Evolutionary conservation across 495 filamentous ascomycete species (phyloP).

Genomic region (Barbatosphaeria neglecta): DNA sequence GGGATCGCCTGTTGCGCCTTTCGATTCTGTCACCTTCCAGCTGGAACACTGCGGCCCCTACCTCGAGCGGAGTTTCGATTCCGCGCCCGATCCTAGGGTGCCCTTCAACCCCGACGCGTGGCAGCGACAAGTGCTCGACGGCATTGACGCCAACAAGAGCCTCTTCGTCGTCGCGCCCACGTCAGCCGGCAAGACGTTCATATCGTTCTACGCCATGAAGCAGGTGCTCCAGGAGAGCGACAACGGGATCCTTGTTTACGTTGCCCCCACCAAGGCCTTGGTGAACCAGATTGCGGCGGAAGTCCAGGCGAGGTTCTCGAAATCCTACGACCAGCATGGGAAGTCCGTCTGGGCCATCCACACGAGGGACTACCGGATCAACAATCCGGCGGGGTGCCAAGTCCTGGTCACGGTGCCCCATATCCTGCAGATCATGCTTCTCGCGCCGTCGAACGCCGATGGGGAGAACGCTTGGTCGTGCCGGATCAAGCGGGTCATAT

Average conservation of each 20-base stretch:
- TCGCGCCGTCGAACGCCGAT: conserved; percentile 54
- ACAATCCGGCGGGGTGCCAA: conserved; percentile 59
- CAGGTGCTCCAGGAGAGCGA: conserved; percentile 54
- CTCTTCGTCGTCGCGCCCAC: conserved; percentile 70
- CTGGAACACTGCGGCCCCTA: conserved; percentile 57
- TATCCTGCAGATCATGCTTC: conserved; percentile 68
- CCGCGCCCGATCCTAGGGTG: conserved; percentile 51
- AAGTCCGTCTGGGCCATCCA: conserved; percentile 71
- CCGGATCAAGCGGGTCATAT: conserved; percentile 61
- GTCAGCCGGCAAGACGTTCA: conserved; percentile 51
- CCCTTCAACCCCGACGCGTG: conserved; percentile 63
- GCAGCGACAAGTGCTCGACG: conserved; percentile 64
- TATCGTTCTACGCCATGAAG: conserved; percentile 69
- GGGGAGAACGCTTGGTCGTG: conserved; percentile 42
- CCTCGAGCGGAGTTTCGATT: conserved; percentile 61
- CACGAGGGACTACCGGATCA: conserved; percentile 60
- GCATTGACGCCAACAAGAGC: conserved; percentile 55
- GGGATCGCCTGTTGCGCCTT: background rate
- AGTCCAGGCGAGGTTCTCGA: conserved; percentile 51
- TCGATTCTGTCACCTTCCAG: conserved; percentile 46
- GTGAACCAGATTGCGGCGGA: conserved; percentile 79
- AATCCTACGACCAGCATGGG: conserved; percentile 41
- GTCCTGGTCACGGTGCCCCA: conserved; percentile 67
- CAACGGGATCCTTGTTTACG: conserved; percentile 61
- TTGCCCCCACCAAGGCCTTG: conserved; percentile 71